Conservation (phyloP, 148 eudicot species). For the Hydrangea macrophylla region DNA sequence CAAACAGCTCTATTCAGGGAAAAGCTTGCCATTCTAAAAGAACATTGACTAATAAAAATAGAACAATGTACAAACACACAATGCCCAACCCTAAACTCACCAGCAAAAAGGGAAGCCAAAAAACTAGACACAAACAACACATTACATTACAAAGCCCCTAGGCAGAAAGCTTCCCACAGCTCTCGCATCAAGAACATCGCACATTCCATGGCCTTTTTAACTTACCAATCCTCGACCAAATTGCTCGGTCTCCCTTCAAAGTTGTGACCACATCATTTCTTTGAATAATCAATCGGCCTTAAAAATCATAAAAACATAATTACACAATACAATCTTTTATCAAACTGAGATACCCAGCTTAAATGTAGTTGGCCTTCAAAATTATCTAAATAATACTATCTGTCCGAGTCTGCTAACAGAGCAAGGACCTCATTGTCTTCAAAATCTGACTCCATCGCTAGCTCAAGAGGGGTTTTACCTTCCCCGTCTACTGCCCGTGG, state of each 20-base stretch:
- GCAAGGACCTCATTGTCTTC: slow-evolving; percentile 71
- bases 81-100: slow-evolving; percentile 10
- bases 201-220: not conserved
- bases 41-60: slow-evolving; percentile 6
- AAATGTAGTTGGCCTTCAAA: slow-evolving; percentile 9
- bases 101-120: not conserved
- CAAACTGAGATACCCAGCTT: slow-evolving; percentile 21
- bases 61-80: slow-evolving; percentile 18
- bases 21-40: slow-evolving; percentile 1
- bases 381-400: slow-evolving; percentile 22
- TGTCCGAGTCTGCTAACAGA: slow-evolving; percentile 46
- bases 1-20: slow-evolving; percentile 2
- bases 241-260: not conserved
- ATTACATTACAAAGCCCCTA: slow-evolving; percentile 18
- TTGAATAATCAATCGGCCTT: not conserved
- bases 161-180: slow-evolving; percentile 17
- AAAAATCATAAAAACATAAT: not conserved
- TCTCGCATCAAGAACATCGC: slow-evolving; percentile 16
- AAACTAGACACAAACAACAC: slow-evolving; percentile 15
- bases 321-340: slow-evolving; percentile 1
- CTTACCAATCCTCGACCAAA: not conserved
- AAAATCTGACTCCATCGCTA: slow-evolving; percentile 62
- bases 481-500: slow-evolving; percentile 52
- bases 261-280: not conserved
- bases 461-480: slow-evolving; percentile 61